A percentile compares a stretch with the other conserved stretches of the same genome.
Conservation (phyloP, 441 rosid species). For the Erysimum pusillum region DNA sequence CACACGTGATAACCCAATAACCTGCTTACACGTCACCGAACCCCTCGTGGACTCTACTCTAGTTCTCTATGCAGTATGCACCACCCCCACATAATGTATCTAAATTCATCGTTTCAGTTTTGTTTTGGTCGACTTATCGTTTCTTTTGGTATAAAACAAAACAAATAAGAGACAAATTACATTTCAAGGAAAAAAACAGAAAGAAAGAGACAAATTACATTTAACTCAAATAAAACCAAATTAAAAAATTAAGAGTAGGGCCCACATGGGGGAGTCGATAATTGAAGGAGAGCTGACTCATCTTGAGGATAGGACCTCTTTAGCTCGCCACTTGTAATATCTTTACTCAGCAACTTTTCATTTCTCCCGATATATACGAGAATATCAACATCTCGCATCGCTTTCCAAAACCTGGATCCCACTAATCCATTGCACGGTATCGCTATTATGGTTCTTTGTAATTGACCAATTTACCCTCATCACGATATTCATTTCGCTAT, state of each 20-base stretch:
- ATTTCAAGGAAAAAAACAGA: too few relatives aligned
- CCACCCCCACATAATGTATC: not conserved
- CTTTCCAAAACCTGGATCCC: constrained; percentile 40
- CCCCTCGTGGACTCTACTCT: constrained; percentile 31
- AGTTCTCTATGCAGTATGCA: constrained; percentile 15
- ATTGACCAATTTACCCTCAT: constrained; percentile 24
- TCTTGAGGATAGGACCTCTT: constrained; percentile 38
- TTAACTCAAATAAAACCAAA: not conserved
- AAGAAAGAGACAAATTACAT: constrained; percentile 20
- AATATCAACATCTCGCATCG: not conserved
- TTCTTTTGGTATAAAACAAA: constrained; percentile 20
- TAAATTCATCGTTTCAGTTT: not conserved
- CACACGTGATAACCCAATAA: constrained; percentile 21
- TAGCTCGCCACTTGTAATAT: constrained; percentile 27
- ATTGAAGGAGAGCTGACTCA: constrained; percentile 38
- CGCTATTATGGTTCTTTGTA: not conserved
- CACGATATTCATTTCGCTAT: constrained; percentile 18
- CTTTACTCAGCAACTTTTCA: constrained; percentile 8
- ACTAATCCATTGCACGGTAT: constrained; percentile 32
- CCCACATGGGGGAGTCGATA: not conserved
- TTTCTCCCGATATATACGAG: not conserved
- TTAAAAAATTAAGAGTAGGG: not conserved
- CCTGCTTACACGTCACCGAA: constrained; percentile 20
- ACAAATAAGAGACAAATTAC: constrained; percentile 23
- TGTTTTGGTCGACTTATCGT: not conserved